These are phyloP conservation scores for Metschnikowia vanudenii DNA, from an alignment of 805 yeast species.

Conservation along the genomic window DNA sequence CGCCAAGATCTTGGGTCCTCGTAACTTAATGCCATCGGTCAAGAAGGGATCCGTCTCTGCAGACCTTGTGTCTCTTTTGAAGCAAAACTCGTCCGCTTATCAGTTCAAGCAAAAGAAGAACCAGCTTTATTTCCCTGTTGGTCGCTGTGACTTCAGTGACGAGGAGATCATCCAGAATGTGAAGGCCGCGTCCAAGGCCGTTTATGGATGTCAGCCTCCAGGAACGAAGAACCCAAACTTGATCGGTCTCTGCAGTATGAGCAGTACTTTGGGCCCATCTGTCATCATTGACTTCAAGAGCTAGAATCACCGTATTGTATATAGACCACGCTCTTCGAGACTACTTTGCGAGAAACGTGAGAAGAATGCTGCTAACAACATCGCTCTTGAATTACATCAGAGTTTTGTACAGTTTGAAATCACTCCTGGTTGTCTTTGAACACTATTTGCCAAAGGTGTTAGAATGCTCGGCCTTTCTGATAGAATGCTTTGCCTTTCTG, in stretches of 20 bases:
- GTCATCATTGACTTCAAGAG: conserved; percentile 51
- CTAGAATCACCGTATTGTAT: conserved; percentile 18
- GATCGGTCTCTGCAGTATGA: conserved; percentile 65
- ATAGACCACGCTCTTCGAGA: conserved; percentile 9
- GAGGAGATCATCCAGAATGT: conserved; percentile 71
- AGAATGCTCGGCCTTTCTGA: no score
- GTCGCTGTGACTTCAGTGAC: conserved; percentile 75
- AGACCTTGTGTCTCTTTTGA: conserved; percentile 55
- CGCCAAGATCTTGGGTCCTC: conserved; percentile 85
- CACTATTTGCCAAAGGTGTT: no score
- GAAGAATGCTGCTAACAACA: no score
- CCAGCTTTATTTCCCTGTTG: conserved; percentile 66
- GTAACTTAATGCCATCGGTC: conserved; percentile 81
- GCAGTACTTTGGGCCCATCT: conserved; percentile 78
- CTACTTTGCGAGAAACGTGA: no score
- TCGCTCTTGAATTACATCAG: no score
- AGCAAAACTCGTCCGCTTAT: conserved; percentile 59
- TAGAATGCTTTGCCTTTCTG: no score
- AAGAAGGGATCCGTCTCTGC: conserved; percentile 83
- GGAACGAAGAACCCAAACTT: conserved; percentile 66
- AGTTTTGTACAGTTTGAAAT: no score
- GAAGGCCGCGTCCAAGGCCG: conserved; percentile 60
- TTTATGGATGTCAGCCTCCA: conserved; percentile 53
- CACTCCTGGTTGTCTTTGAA: no score
- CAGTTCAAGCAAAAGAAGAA: conserved; percentile 75